Percentiles rank a stretch among this genome's conserved stretches.
Conservation (phyloP, 768 basidiomycete genomes). For the Lentinula sp. region DNA sequence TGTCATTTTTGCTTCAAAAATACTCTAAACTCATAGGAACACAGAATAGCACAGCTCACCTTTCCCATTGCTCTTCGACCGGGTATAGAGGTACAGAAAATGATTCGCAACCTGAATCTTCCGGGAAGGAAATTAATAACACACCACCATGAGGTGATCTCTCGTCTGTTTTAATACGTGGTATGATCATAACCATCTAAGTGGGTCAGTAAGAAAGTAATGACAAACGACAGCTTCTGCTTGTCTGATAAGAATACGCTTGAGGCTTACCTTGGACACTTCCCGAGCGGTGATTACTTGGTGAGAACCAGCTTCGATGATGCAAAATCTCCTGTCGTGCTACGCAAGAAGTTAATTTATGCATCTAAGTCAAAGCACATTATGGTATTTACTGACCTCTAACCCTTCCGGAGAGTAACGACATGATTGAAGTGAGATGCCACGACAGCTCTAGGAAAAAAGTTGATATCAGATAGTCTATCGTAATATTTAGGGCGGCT, state of each 20-base stretch:
- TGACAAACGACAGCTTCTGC: not conserved
- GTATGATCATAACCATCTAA: slow-evolving; percentile 65
- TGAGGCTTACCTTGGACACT: slow-evolving; percentile 41
- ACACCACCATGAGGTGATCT: slow-evolving; percentile 37
- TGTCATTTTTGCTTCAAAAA: not conserved
- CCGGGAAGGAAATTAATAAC: slow-evolving; percentile 55
- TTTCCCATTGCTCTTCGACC: slow-evolving; percentile 45
- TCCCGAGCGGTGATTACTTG: slow-evolving; percentile 64
- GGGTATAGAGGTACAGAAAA: slow-evolving; percentile 60
- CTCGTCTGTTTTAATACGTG: slow-evolving; percentile 43
- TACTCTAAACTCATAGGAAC: no score
- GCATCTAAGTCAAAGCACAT: not conserved
- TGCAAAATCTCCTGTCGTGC: slow-evolving; percentile 64
- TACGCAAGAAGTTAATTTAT: slow-evolving; percentile 1
- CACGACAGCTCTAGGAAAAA: slow-evolving; percentile 57
- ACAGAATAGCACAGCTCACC: slow-evolving; percentile 31
- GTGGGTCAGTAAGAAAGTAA: not conserved
- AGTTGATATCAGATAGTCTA: not conserved
- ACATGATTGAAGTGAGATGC: slow-evolving; percentile 50
- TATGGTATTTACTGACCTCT: slow-evolving; percentile 36
- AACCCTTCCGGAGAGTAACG: slow-evolving; percentile 58
- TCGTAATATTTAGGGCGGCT: not conserved
- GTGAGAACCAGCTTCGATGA: slow-evolving; percentile 51
- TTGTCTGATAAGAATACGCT: not conserved
- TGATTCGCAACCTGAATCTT: slow-evolving; percentile 45